These are phyloP conservation scores for Colletotrichum tofieldiae DNA, from an alignment of 2,329 filamentous ascomycete genomes.

Conservation along the genomic window DNA sequence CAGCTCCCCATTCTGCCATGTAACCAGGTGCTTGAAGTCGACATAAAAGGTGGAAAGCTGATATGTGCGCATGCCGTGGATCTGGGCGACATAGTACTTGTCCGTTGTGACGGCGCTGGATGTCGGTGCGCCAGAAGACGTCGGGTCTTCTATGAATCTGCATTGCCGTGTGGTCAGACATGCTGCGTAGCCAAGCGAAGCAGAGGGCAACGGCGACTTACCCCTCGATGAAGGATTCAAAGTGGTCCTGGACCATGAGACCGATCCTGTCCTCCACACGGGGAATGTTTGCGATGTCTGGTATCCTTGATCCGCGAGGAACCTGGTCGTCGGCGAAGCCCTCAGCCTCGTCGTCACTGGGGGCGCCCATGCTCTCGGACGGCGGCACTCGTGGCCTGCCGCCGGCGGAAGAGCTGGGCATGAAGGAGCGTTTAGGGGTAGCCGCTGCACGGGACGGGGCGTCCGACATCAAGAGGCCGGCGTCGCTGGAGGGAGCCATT, in stretches of 20 bases:
- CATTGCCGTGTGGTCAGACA: conserved; percentile 19
- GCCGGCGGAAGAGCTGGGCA: conserved; percentile 67
- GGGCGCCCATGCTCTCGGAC: conserved; percentile 72
- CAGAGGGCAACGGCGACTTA: conserved; percentile 55
- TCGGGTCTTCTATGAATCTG: conserved; percentile 79
- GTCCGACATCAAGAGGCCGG: conserved; percentile 72
- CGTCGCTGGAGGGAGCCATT: conserved; percentile 71
- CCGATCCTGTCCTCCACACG: conserved; percentile 84
- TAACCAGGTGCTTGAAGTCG: conserved; percentile 87
- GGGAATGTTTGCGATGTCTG: conserved; percentile 70
- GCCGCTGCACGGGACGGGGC: conserved; percentile 60
- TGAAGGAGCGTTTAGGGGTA: conserved; percentile 61
- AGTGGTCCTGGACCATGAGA: conserved; percentile 81
- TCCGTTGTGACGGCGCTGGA: conserved; percentile 82
- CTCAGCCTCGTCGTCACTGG: conserved; percentile 75
- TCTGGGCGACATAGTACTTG: conserved; percentile 89
- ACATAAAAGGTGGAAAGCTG: conserved; percentile 89
- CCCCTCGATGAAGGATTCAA: conserved; percentile 86
- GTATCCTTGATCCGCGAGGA: conserved; percentile 65
- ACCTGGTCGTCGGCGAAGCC: conserved; percentile 77
- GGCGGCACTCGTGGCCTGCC: conserved; percentile 72
- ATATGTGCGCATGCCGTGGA: conserved; percentile 82
- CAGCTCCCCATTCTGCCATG: conserved; percentile 83
- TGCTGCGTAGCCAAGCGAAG: not conserved
- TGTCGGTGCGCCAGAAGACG: conserved; percentile 73